phyloP scores from a whole-genome alignment of 1,139 yeast species.

The Suhomyces terraborum region DNA sequence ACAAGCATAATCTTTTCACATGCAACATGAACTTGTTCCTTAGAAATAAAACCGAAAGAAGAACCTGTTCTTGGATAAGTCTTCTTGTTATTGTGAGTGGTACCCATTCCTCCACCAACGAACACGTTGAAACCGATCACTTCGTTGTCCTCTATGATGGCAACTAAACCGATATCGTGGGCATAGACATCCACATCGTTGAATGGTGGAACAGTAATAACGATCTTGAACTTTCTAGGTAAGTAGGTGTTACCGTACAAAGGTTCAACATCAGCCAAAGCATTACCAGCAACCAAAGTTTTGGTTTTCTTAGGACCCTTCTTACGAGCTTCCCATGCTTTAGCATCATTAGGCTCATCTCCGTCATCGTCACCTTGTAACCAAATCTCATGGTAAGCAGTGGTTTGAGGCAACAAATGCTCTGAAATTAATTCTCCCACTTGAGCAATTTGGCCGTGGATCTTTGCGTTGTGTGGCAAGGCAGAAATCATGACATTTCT shows the following conservation, averaged over 20 bases:
- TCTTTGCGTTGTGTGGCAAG: conserved; percentile 77
- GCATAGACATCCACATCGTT: conserved; percentile 97
- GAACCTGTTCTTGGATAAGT: conserved; percentile 96
- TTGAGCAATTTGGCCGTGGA: conserved; percentile 73
- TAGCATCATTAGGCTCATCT: conserved; percentile 67
- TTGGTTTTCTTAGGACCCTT: conserved; percentile 80
- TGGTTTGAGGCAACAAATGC: conserved; percentile 82
- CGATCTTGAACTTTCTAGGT: conserved; percentile 95
- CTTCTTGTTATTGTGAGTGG: conserved; percentile 94
- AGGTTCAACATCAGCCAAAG: conserved; percentile 85
- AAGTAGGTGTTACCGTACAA: conserved; percentile 82
- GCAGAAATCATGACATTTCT: conserved; percentile 95
- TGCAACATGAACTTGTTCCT: conserved; percentile 69
- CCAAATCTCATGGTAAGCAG: conserved; percentile 98
- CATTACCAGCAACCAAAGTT: conserved; percentile 84
- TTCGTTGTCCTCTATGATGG: conserved; percentile 72
- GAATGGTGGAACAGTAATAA: conserved; percentile 93
- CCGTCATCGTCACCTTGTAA: conserved; percentile 79
- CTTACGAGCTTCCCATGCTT: conserved; percentile 71
- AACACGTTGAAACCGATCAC: conserved; percentile 80
- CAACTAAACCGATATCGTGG: conserved; percentile 90
- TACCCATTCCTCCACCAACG: conserved; percentile 99
- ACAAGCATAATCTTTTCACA: conserved; percentile 93
- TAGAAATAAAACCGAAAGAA: conserved; percentile 71
- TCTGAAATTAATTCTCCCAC: conserved; percentile 72